Conservation (phyloP, 2,329 filamentous ascomycete species). For the Fusarium nygamai region DNA sequence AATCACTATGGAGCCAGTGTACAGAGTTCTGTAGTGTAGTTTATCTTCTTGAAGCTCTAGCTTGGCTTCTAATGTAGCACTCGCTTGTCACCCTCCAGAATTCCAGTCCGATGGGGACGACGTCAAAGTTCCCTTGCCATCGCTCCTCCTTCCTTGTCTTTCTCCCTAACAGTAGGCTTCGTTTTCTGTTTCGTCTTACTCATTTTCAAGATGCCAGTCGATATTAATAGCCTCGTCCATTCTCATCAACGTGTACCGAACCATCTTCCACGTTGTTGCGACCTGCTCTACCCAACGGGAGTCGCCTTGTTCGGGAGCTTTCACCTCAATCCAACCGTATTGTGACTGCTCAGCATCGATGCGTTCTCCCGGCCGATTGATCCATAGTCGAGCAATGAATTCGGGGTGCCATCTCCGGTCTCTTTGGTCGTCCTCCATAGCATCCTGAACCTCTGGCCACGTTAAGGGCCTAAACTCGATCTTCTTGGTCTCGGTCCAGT, state of each 20-base stretch:
- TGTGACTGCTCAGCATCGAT: background rate
- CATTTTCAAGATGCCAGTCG: background rate
- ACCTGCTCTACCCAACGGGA: background rate
- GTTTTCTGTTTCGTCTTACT: background rate
- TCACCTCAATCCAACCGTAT: background rate
- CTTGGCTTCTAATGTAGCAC: background rate
- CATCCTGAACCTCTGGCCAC: background rate
- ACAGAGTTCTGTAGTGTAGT: fast-evolving
- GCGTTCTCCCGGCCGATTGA: background rate
- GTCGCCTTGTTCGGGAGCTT: background rate
- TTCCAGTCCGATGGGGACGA: background rate
- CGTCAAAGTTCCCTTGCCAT: fast-evolving
- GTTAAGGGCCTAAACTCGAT: background rate
- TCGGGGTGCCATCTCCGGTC: fast-evolving
- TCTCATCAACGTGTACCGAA: background rate
- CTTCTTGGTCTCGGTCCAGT: background rate
- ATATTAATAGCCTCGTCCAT: fast-evolving
- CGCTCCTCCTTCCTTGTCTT: fast-evolving
- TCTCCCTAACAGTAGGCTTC: background rate
- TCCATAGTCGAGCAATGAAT: background rate
- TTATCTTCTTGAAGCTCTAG: background rate
- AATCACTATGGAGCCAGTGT: background rate
- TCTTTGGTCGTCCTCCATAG: background rate
- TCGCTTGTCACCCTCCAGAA: background rate
- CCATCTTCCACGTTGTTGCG: background rate